Base-by-base conservation (phyloP, 192 early-diverging fungal genomes). In the Backusella luteola region DNA sequence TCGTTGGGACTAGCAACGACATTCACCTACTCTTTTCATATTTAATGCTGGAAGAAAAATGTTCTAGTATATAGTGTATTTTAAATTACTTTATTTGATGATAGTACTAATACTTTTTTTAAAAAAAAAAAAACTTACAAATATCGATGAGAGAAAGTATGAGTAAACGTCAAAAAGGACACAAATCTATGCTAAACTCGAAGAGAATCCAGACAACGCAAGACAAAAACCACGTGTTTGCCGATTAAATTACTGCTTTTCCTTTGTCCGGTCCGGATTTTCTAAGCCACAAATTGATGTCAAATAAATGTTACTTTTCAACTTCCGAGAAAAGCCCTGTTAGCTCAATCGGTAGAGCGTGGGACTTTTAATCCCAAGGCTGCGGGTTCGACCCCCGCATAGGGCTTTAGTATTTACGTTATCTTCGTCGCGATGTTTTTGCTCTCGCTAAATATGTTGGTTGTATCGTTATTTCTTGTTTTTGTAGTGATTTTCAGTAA, bases 331-430 rank as follows among this genome's bases (percentile, higher is more conserved):
- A 21, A 17, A n/a, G 46, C 46, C 46, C 46, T 49, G 46, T 49
- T 68, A 68, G 67, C 67, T 68, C 67, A 68, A 68, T 68, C 35
- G 67, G 67, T 68, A 68, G 67, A 68, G 67, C 67, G 67, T 68
- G 67, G 67, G 67, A 68, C 67, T 68, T 68, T 68, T 68, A 68
- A 68, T 68, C 67, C 67, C 67, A 68, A 68, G 67, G 67, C 35
- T 68, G 67, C 34, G 67, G 67, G 67, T 68, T 68, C 67, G 67
- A 68, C 34, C 67, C 67, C 67, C 67, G 34, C 67, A 36, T 68
- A 35, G 67, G 67, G 67, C 46, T 49, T 6, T 17, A 12, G 6
- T n/a, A 3, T 1, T 21, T 19, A 7, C 7, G 19, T 6, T 4
- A 17, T 17, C 4, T 4, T 5, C 4, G 2, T 17, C 4, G 1